These are phyloP conservation scores for Ajuga chamaepitys DNA, from an alignment of 257 asterid genomes.

Conservation along the genomic window DNA sequence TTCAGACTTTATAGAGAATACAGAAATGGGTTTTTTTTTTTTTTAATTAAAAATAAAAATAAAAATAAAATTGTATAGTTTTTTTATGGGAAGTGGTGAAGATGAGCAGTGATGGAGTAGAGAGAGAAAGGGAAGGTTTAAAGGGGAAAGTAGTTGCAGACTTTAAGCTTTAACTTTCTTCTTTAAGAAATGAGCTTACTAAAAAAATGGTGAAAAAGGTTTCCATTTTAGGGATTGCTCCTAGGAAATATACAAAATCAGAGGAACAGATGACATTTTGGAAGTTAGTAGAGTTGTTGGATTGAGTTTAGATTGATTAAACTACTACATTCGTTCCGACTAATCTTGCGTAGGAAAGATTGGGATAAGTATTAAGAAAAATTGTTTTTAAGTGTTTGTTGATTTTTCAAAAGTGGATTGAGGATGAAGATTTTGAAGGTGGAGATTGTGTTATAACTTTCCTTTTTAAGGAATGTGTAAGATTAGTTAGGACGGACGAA, in stretches of 20 bases:
- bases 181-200: conserved; percentile 19
- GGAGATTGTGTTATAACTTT: too few species aligned
- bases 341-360: too few species aligned
- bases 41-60: too few species aligned
- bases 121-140: background rate
- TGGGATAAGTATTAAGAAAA: too few species aligned
- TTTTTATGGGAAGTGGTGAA: conserved; percentile 17
- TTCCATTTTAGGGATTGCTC: conserved; percentile 26
- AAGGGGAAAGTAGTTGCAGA: conserved; percentile 23
- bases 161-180: conserved; percentile 28
- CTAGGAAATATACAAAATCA: conserved; percentile 2
- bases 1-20: conserved; percentile 5
- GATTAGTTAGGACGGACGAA: too few species aligned
- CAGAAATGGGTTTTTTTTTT: background rate
- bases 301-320: too few species aligned
- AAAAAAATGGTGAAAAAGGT: background rate
- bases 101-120: conserved; percentile 7
- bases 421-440: too few species aligned
- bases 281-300: background rate
- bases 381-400: too few species aligned
- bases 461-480: too few species aligned
- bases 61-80: too few species aligned
- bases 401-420: too few species aligned
- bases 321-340: too few species aligned
- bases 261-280: conserved; percentile 2